Percentiles rank a stretch among this genome's conserved stretches.
Evolutionary conservation across 768 basidiomycete species (phyloP).

Genomic region (Coprinopsis strossmayeri): DNA sequence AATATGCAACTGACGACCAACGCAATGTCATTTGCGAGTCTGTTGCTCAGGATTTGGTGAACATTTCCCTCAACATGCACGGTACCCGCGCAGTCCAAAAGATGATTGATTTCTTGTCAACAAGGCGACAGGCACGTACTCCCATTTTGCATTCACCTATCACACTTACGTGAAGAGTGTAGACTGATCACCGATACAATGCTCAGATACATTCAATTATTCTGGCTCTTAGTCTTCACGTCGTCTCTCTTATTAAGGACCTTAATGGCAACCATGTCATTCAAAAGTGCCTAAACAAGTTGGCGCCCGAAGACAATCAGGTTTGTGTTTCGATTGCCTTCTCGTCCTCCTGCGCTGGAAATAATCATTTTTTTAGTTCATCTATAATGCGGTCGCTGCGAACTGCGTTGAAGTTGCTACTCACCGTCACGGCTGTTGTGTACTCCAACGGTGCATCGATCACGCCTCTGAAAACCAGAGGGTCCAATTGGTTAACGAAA

Average conservation of each 20-base stretch:
- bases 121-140: conserved; percentile 79
- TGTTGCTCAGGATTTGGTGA: conserved; percentile 94
- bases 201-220: conserved; percentile 96
- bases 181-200: conserved; percentile 81
- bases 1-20: conserved; percentile 96
- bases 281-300: conserved; percentile 97
- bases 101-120: conserved; percentile 99
- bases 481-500: conserved; percentile 95
- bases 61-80: conserved; percentile 99
- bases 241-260: conserved; percentile 99
- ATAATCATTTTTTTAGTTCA: conserved; percentile 58
- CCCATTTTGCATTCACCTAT: conserved; percentile 27
- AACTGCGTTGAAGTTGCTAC: conserved; percentile 99
- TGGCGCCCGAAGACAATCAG: conserved; percentile 98
- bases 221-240: conserved; percentile 91
- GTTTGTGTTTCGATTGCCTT: conserved; percentile 28
- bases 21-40: conserved; percentile 95
- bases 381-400: conserved; percentile 97
- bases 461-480: conserved; percentile 96
- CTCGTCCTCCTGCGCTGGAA: too few relatives aligned
- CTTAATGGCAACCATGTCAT: conserved; percentile 97
- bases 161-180: conserved; percentile 46
- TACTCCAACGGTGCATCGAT: conserved; percentile 95
- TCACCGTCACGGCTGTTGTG: conserved; percentile 97
- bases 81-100: conserved; percentile 99